A percentile compares a stretch with the other conserved stretches of the same genome.
phyloP scores from a whole-genome alignment of 164 flowering plant species.

The Tetrastigma voinierianum region DNA sequence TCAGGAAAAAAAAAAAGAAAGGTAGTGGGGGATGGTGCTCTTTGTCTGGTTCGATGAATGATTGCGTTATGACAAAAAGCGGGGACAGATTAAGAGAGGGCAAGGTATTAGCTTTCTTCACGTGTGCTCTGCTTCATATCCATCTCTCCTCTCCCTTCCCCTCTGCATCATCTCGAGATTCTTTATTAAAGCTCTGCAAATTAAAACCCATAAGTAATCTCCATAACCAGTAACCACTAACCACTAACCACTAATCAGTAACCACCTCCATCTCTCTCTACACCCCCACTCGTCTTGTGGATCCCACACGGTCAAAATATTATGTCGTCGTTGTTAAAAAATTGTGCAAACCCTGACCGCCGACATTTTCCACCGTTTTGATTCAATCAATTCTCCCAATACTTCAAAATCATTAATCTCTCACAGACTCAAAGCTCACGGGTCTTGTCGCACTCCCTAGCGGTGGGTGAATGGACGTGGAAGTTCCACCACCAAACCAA shows the following conservation, averaged over 20 bases:
- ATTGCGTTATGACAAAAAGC: conserved; percentile 18
- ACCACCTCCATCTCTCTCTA: background rate
- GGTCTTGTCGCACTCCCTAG: background rate
- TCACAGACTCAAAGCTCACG: background rate
- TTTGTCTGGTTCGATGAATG: conserved; percentile 18
- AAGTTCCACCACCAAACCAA: conserved; percentile 4
- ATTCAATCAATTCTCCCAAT: too few relatives aligned
- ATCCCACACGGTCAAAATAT: background rate
- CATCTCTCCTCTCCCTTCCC: background rate
- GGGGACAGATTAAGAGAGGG: background rate
- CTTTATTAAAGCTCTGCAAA: background rate
- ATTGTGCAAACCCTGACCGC: too few relatives aligned
- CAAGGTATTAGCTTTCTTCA: conserved; percentile 3
- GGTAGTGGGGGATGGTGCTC: conserved; percentile 13
- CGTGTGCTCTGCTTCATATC: conserved; percentile 10
- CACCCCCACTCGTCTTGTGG: background rate
- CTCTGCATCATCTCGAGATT: background rate
- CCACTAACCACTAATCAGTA: background rate
- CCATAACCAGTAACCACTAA: background rate
- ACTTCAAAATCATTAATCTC: background rate
- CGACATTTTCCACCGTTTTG: too few relatives aligned
- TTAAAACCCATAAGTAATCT: background rate
- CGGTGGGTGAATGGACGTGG: background rate
- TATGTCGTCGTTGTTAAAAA: too few relatives aligned
- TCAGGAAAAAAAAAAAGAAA: background rate